These are phyloP conservation scores for Trametes sp. DNA, from an alignment of 1,284 basidiomycete genomes.

Conservation along the genomic window DNA sequence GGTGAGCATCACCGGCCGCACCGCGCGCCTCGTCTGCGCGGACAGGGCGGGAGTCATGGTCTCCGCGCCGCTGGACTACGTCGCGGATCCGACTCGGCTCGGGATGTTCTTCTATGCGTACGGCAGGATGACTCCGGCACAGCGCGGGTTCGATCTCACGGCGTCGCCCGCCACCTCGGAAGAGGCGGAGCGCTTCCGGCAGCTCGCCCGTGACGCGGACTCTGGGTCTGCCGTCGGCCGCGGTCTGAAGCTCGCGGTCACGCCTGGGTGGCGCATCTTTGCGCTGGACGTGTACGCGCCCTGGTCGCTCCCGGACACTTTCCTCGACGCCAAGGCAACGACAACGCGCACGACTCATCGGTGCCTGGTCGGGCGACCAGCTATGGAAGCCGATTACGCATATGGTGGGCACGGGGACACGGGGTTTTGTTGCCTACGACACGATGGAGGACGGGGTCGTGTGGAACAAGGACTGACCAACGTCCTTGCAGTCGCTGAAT, in stretches of 20 bases:
- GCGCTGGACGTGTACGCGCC: background rate
- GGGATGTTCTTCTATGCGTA: constrained; percentile 32
- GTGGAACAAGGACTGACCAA: no score
- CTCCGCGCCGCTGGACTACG: constrained; percentile 25
- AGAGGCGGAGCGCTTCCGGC: background rate
- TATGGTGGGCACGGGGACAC: no score
- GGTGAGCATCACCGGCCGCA: constrained; percentile 14
- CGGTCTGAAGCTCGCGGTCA: background rate
- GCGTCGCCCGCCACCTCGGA: background rate
- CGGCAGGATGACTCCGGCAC: constrained; percentile 12
- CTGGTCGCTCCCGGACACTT: background rate
- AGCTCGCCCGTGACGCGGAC: background rate
- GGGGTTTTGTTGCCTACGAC: no score
- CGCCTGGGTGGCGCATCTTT: background rate
- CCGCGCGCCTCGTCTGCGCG: constrained; percentile 32
- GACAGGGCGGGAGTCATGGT: constrained; percentile 32
- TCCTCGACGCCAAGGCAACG: background rate
- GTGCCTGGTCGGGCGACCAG: background rate
- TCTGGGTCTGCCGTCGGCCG: background rate
- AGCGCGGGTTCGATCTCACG: constrained; percentile 35
- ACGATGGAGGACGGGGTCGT: no score
- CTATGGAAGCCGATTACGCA: background rate
- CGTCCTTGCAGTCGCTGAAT: no score
- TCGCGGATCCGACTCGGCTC: background rate
- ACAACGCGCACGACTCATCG: background rate